Evolutionary conservation across 1,284 basidiomycete genomes (phyloP).

Genomic region (Moesziomyces aphidis): DNA sequence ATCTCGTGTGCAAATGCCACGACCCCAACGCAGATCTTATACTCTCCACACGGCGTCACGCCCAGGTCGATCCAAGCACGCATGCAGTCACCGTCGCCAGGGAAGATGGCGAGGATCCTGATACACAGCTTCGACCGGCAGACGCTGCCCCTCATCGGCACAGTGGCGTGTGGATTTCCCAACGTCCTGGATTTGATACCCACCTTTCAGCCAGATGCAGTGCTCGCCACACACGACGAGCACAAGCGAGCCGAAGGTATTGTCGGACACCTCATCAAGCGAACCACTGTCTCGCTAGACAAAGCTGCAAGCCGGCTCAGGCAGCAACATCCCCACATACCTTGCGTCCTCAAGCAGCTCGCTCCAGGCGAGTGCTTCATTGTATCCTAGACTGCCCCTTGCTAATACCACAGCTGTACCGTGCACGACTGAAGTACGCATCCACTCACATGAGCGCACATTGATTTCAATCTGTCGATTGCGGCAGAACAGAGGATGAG

Average conservation of each 20-base stretch:
- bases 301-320: slow-evolving; percentile 3
- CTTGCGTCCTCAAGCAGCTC: slow-evolving; percentile 7
- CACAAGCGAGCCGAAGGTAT: slow-evolving; percentile 34
- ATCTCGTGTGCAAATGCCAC: slow-evolving; percentile 6
- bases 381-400: slow-evolving; percentile 1
- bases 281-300: slow-evolving; percentile 9
- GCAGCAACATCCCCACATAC: not conserved
- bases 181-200: slow-evolving; percentile 30
- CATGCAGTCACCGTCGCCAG: slow-evolving; percentile 3
- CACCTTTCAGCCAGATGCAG: slow-evolving; percentile 10
- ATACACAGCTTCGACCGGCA: slow-evolving; percentile 48
- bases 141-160: slow-evolving; percentile 35
- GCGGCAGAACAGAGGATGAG: no score
- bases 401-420: not conserved
- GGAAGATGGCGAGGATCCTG: slow-evolving; percentile 4
- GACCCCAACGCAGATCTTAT: slow-evolving; percentile 11
- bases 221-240: slow-evolving; percentile 46
- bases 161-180: slow-evolving; percentile 32
- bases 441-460: no score
- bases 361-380: slow-evolving; percentile 17
- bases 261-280: slow-evolving; percentile 21
- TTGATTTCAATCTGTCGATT: not conserved
- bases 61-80: slow-evolving; percentile 14
- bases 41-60: slow-evolving; percentile 43
- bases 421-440: not conserved